Evolutionary conservation across 305 asterid genomes (phyloP), one percentile per base, ranked within the genome.

Genomic region (Andrographis paniculata): DNA sequence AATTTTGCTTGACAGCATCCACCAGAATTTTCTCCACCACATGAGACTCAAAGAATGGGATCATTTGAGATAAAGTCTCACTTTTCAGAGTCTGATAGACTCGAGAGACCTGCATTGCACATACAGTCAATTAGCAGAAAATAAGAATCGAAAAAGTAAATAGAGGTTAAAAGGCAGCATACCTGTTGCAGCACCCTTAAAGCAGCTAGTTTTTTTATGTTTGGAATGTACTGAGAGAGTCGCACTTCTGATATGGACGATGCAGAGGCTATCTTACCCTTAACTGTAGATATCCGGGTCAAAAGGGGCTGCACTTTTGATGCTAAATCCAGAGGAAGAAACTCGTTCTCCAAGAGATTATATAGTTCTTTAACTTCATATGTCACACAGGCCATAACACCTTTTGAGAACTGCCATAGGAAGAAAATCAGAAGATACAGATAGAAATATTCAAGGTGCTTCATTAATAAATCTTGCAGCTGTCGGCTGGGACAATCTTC

Each of bases 301-400:
- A 37, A 2, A 37, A 37, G 42, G 12, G 42, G 42, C 42, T 37
- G 42, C 17, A 37, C 42, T n/a, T 37, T 37, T 37, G 42, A n/a
- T 3, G 42, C 16, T 37, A 37, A n/a, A 37, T n/a, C 42, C 42
- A 37, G 16, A 37, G 42, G 42, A 2, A 37, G 17, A 37, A 37
- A 37, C 42, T 37, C 42, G 12, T 9, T 37, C 42, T 37, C 42
- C 42, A 37, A 37, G 5, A 37, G 17, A 37, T 37, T 3, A 37
- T 37, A 37, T n/a, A 37, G 17, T 5, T 37, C 42, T 37, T 37
- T 37, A 37, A 37, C 42, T 37, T 37, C 42, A 37, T 17, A 37
- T 37, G 42, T 2, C 12, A 37, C 42, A 37, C 42, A 37, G 42
- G 42, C 42, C 42, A 37, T 37, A 37, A 37, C 42, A 37, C 42